Evolutionary conservation across 176 grass and related monocot species (phyloP), one percentile per base, ranked within the genome.

Genomic region (Microstegium vimineum): DNA sequence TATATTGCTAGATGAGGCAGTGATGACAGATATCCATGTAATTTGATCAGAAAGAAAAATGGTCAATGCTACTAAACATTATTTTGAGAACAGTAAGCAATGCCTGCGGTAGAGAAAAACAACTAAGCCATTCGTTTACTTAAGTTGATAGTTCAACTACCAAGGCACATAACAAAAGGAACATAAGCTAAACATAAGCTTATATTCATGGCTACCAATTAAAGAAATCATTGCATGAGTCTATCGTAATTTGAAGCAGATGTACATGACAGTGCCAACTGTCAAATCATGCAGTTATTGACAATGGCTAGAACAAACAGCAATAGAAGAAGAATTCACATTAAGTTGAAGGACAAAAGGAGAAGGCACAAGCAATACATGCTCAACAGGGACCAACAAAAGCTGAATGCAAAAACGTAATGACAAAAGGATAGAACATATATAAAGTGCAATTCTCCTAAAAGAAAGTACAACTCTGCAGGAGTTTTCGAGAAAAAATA

Each of bases 121-220:
- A 45, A 51, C 56, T 61, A 23, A 69, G 87, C 25, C 16, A 51
- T 35, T n/a, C 30, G 31, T 66, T 66, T 77, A 81, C 26, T 82
- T 81, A 61, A 49, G 64, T 49, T 10, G 28, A 89, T 69, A 76
- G 66, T 64, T 88, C 31, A 63, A 77, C 73, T n/a, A 76, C 59
- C 46, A 81, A 85, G 77, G 74, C 33, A 74, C 12, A 23, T 68
- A 73, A 61, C 52, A 36, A 57, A 43, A 68, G 12, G 35, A 67
- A 66, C 27, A 66, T 54, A 32, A 10, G 0, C 22, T 73, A 59
- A 78, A 42, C 14, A 27, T 10, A 74, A 32, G 32, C 35, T 61
- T 74, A 9, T 65, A 45, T 69, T 76, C 45, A 72, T 78, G 14
- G 25, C 8, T 61, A 57, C 51, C 61, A 74, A 37, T 78, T 66